Conservation (phyloP, 495 filamentous ascomycete genomes). For the Penicillium coprophilum region DNA sequence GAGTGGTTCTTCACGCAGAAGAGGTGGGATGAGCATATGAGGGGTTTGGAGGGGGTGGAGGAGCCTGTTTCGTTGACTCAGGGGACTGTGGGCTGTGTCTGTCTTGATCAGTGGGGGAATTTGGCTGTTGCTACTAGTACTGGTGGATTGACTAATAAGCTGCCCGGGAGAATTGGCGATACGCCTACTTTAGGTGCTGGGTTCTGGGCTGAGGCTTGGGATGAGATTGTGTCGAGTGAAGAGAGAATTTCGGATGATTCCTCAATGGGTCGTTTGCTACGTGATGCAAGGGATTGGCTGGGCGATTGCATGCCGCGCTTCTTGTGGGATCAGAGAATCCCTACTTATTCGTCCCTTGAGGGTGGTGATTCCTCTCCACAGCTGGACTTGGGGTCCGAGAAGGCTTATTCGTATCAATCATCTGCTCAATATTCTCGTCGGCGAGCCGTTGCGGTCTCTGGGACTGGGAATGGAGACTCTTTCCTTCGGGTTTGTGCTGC, state of each 20-base stretch:
- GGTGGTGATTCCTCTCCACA: neutral
- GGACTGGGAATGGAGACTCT: slow-evolving; percentile 88
- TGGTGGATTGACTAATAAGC: slow-evolving; percentile 86
- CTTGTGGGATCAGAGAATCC: neutral
- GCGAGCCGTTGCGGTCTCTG: slow-evolving; percentile 70
- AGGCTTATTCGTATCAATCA: slow-evolving; percentile 12
- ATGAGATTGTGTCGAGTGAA: slow-evolving; percentile 31
- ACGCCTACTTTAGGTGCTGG: slow-evolving; percentile 84
- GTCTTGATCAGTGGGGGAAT: slow-evolving; percentile 69
- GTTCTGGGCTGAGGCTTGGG: slow-evolving; percentile 88
- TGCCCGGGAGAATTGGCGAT: slow-evolving; percentile 81
- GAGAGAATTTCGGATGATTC: neutral
- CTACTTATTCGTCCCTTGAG: slow-evolving; percentile 15
- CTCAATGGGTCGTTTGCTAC: slow-evolving; percentile 1
- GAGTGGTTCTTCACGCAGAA: slow-evolving; percentile 76
- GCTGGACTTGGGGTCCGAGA: neutral
- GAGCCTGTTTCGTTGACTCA: slow-evolving; percentile 50
- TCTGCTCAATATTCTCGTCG: slow-evolving; percentile 3
- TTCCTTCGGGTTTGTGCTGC: slow-evolving; percentile 75
- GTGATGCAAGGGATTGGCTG: slow-evolving; percentile 20
- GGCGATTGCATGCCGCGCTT: slow-evolving; percentile 55
- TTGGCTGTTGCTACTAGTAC: slow-evolving; percentile 82
- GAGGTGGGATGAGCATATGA: slow-evolving; percentile 79
- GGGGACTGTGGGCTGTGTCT: slow-evolving; percentile 83
- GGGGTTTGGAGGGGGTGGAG: slow-evolving; percentile 56